These are phyloP conservation scores for Huiozyma sinensis DNA, from an alignment of 805 yeast genomes.

Conservation along the genomic window DNA sequence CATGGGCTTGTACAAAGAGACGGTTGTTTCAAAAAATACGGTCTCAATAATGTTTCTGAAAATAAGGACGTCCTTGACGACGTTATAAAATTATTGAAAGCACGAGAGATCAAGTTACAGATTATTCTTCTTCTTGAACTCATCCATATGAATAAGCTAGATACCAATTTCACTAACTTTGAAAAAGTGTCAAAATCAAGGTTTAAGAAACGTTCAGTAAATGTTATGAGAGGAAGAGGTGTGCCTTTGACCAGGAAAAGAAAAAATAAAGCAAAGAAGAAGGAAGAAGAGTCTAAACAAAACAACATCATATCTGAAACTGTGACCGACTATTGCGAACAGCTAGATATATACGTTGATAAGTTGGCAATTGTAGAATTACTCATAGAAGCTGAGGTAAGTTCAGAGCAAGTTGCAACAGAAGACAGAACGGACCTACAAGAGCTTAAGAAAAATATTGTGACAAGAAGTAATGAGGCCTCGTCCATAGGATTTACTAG, in stretches of 20 bases:
- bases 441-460: conserved; percentile 18
- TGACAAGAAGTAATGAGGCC: conserved; percentile 27
- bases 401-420: conserved; percentile 7
- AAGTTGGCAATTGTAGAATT: conserved; percentile 46
- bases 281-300: background rate
- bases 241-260: conserved; percentile 15
- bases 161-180: conserved; percentile 28
- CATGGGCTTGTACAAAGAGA: conserved; percentile 17
- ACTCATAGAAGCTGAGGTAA: conserved; percentile 28
- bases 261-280: conserved; percentile 8
- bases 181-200: conserved; percentile 13
- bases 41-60: background rate
- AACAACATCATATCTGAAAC: background rate
- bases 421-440: conserved; percentile 6
- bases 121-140: conserved; percentile 39
- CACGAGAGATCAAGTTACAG: conserved; percentile 49
- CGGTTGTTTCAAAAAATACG: conserved; percentile 7
- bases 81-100: conserved; percentile 34
- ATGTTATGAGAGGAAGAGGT: conserved; percentile 16
- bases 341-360: conserved; percentile 38
- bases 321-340: conserved; percentile 20
- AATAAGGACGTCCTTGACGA: conserved; percentile 17
- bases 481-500: conserved; percentile 39
- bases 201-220: conserved; percentile 23
- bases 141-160: conserved; percentile 27